Base-by-base conservation (phyloP, 2,329 filamentous ascomycete species). In the Claviceps sp. region DNA sequence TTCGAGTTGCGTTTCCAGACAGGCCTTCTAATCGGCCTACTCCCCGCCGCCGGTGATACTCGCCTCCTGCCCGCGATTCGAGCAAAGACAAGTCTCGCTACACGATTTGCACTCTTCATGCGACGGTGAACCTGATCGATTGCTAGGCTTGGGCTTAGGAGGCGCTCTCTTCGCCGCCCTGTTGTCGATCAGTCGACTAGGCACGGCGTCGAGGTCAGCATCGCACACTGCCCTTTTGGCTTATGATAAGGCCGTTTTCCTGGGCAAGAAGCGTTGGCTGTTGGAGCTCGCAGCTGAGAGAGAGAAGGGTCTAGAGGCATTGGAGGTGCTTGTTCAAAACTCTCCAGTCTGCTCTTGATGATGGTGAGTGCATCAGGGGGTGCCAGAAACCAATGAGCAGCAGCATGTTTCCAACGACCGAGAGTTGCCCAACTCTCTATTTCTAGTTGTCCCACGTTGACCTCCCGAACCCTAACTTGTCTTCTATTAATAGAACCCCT, bases 401-500 rank as follows among this genome's bases (percentile, higher is more conserved):
- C 47, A n/a, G 16, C 4, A 49, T 41, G 34, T 18, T 47, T 42
- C 7, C 20, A 16, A 20, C 18, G 22, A 34, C 16, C n/a, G 37
- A 41, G n/a, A 49, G 20, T 26, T 13, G 20, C 16, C 20, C 36
- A 40, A 13, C 22, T 14, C 5, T 16, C 18, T 4, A 16, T 26
- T 14, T 9, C 34, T 16, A 38, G 34, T 37, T 40, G 36, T 26
- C 37, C 9, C 37, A 41, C 34, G 16, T 8, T 6, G 30, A 34
- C 9, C 30, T 34, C 18, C 16, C 34, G 30, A 50, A 26, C 26
- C 36, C 22, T 44, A 8, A 45, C 38, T 41, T 20, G 40, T 30
- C 24, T 13, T 52, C 48, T n/a, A 26, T 45, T n/a, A 2, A 26
- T 18, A 81, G 78, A 78, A 77, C 71, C 79, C 78, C 66, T 75